These are phyloP conservation scores for Pseudogymnoascus sp. DNA, from an alignment of 2,329 filamentous ascomycete species.

Conservation along the genomic window DNA sequence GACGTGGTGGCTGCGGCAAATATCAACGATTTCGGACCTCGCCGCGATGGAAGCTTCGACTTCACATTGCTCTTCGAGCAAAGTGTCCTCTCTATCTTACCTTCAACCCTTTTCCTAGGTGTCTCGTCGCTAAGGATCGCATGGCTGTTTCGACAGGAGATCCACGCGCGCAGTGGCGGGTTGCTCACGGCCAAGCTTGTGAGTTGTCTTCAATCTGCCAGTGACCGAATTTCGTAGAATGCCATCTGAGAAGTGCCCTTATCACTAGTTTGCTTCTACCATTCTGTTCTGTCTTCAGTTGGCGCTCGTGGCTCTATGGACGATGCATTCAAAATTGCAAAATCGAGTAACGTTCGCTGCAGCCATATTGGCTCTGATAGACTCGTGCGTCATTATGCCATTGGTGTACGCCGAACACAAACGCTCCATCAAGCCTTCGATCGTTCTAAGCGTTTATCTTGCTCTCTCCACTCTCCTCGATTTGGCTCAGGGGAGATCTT, in stretches of 20 bases:
- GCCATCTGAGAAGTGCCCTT: not conserved
- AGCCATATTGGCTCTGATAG: not conserved
- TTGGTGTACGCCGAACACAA: conserved; percentile 9
- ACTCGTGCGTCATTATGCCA: not conserved
- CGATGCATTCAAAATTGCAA: not conserved
- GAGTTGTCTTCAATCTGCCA: not conserved
- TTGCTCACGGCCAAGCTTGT: conserved; percentile 1
- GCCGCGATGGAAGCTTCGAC: conserved; percentile 12
- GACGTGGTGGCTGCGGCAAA: not conserved
- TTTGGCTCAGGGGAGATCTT: conserved; percentile 6
- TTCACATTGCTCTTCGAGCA: conserved; percentile 15
- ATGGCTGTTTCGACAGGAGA: conserved; percentile 3
- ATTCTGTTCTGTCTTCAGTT: not conserved
- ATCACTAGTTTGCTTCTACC: not conserved
- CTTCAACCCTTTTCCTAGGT: conserved; percentile 9
- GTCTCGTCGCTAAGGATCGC: not conserved
- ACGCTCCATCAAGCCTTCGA: conserved; percentile 12
- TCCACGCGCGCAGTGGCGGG: not conserved
- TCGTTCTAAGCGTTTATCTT: conserved; percentile 11
- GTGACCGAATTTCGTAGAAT: not conserved
- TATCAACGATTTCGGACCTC: conserved; percentile 10
- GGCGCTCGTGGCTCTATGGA: not conserved
- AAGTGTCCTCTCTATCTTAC: conserved; percentile 11
- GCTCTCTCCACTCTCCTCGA: conserved; percentile 9
- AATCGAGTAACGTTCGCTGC: not conserved